Evolutionary conservation across 176 grass and related monocot genomes (phyloP).

Genomic region (Microstegium vimineum): DNA sequence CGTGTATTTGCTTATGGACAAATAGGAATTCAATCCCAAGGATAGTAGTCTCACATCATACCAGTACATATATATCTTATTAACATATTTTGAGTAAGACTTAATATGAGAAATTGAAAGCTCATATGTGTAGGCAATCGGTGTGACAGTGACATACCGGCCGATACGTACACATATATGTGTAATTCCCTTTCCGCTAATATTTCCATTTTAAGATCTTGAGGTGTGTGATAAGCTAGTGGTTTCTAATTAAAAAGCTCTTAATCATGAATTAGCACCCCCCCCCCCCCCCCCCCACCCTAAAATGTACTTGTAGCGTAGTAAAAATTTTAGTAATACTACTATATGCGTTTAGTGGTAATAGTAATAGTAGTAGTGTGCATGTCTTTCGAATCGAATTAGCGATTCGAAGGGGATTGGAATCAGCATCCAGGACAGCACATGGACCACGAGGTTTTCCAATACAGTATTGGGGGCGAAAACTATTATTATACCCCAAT

Average conservation of each 20-base stretch:
- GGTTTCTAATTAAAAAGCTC: not conserved
- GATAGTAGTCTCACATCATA: conserved; percentile 8
- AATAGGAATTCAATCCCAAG: not conserved
- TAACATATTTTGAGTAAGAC: not conserved
- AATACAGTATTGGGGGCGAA: not conserved
- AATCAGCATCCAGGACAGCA: not conserved
- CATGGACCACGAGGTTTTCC: not conserved
- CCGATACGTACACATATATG: not conserved
- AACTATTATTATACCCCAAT: not conserved
- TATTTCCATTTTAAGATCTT: not conserved
- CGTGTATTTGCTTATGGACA: not conserved
- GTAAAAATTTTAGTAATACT: no score
- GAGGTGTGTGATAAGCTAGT: not conserved
- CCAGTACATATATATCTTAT: conserved; percentile 1
- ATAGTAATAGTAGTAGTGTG: no score
- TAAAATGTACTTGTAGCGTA: no score
- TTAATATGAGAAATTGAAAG: not conserved
- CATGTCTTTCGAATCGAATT: no score
- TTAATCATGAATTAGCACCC: not conserved
- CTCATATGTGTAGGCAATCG: not conserved
- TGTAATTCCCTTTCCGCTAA: not conserved
- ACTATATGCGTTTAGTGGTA: no score
- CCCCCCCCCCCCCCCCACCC: no score
- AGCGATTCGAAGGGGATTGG: not conserved
- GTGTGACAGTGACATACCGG: conserved; percentile 6